These are phyloP conservation scores for Lecanicillium sp. DNA, from an alignment of 2,329 filamentous ascomycete genomes.

Conservation along the genomic window DNA sequence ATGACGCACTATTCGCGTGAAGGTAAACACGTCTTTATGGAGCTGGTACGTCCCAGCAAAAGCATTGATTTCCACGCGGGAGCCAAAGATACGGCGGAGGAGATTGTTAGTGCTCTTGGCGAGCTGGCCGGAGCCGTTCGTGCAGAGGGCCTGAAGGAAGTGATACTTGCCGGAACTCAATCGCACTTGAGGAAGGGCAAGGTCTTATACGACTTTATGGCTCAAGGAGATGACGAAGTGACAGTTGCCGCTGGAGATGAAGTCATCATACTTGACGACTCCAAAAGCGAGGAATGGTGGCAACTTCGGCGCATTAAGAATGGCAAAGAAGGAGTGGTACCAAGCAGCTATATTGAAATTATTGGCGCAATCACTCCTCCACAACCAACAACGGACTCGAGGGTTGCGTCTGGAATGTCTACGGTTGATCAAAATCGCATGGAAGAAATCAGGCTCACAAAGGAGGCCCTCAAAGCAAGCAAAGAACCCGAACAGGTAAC, in stretches of 20 bases:
- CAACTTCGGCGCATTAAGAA: constrained; percentile 85
- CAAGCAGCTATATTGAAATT: constrained; percentile 91
- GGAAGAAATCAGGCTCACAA: constrained; percentile 78
- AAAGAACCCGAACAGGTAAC: constrained; percentile 60
- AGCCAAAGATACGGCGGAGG: constrained; percentile 90
- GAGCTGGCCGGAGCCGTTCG: constrained; percentile 81
- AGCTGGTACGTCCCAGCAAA: constrained; percentile 84
- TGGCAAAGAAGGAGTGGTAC: constrained; percentile 90
- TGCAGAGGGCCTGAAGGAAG: constrained; percentile 76
- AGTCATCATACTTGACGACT: constrained; percentile 81
- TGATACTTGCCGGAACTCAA: constrained; percentile 71
- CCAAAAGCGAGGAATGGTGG: constrained; percentile 97
- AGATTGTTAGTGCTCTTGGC: constrained; percentile 81
- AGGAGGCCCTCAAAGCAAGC: constrained; percentile 62
- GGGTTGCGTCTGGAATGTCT: constrained; percentile 40
- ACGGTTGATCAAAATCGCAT: constrained; percentile 67
- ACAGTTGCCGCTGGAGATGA: constrained; percentile 86
- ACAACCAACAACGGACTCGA: constrained; percentile 39
- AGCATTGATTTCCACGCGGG: constrained; percentile 96
- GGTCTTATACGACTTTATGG: constrained; percentile 92
- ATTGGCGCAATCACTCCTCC: constrained; percentile 56
- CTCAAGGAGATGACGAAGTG: constrained; percentile 93
- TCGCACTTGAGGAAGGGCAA: constrained; percentile 69
- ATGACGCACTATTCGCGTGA: constrained; percentile 98
- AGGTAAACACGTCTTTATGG: constrained; percentile 95